Percentiles rank a stretch among this genome's conserved stretches.
These are phyloP conservation scores for Kwoniella mangroviensis DNA, from an alignment of 768 basidiomycete species.

Conservation along the genomic window DNA sequence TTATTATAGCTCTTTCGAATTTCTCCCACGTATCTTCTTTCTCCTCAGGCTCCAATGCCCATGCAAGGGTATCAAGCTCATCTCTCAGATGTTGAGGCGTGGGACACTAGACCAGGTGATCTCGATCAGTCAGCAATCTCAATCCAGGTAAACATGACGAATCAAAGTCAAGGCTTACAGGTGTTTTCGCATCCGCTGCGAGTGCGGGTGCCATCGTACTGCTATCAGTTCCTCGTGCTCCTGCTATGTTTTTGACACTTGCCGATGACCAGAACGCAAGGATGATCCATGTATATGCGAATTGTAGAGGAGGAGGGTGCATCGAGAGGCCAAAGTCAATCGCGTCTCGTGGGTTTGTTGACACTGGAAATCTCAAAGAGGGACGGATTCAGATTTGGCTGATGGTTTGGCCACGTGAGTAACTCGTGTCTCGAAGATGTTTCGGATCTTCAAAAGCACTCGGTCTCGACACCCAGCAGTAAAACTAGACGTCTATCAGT, in stretches of 20 bases:
- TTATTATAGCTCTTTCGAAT: constrained; percentile 58
- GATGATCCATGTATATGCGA: neutral
- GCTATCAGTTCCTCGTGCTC: neutral
- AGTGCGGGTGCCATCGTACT: constrained; percentile 34
- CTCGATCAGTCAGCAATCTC: neutral
- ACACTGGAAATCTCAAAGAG: neutral
- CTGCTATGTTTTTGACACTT: neutral
- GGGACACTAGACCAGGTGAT: constrained; percentile 44
- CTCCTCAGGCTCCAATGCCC: constrained; percentile 54
- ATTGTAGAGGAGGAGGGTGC: neutral
- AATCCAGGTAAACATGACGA: neutral
- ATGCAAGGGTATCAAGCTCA: constrained; percentile 54
- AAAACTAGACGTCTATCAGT: too few species aligned
- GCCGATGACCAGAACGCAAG: too few species aligned
- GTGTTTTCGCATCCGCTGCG: constrained; percentile 51
- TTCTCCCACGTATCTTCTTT: constrained; percentile 61
- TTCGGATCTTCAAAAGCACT: neutral
- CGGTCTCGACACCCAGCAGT: too few species aligned
- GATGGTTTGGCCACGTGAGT: too few species aligned
- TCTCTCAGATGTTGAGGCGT: constrained; percentile 49
- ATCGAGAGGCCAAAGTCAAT: neutral
- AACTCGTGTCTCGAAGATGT: neutral
- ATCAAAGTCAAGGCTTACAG: constrained; percentile 29
- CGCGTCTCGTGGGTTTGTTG: constrained; percentile 7
- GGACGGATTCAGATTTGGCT: neutral